Base-by-base conservation (phyloP, 2,329 filamentous ascomycete species). In the Pseudocercospora fuligena region DNA sequence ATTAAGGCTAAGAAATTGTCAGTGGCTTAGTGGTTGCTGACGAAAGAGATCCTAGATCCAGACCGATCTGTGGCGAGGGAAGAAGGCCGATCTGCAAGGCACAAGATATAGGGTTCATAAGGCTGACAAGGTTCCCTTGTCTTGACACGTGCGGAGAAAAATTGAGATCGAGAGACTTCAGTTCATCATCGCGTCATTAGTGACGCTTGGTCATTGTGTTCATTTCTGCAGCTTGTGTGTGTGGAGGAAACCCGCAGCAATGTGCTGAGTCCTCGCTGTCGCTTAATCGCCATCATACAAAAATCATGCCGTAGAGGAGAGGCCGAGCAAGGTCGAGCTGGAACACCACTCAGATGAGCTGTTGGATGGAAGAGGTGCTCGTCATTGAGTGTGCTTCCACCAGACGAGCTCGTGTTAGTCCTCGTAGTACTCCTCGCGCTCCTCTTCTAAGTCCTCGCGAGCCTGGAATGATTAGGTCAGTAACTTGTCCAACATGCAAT, bases 391-490 rank as follows among this genome's bases (percentile, higher is more conserved):
- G n/a, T 23, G n/a, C n/a, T 21, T 21, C 25, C 29, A 43, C 19
- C 31, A 58, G 8, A 58, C 29, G 19, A 58, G 19, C 31, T 61
- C 21, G 14, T 46, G 43, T 66, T 63, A 71, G 51, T 71, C 69
- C 40, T 71, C 67, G 54, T 68, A 68, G 60, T 68, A 68, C 3
- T 70, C 69, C 62, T 71, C 69, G 19, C 56, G 60, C 27, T 64
- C 69, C 60, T 71, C 69, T 61, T 70, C 64, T 12, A 69, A 60
- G 19, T 66, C 67, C 31, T 71, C 69, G n/a, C 69, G 63, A 59
- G 69, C 67, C 61, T 63, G 61, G 36, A 43, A 5, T 16, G 27
- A 33, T 8, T 2, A n/a, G 7, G 47, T 53, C 36, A 63, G 60
- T 46, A 5, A 43, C 14, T 5, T 9, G 2, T 5, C 19, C n/a